Evolutionary conservation across 257 asterid genomes (phyloP), one percentile per base, ranked within the genome.

Genomic region (Solanum peruvianum): DNA sequence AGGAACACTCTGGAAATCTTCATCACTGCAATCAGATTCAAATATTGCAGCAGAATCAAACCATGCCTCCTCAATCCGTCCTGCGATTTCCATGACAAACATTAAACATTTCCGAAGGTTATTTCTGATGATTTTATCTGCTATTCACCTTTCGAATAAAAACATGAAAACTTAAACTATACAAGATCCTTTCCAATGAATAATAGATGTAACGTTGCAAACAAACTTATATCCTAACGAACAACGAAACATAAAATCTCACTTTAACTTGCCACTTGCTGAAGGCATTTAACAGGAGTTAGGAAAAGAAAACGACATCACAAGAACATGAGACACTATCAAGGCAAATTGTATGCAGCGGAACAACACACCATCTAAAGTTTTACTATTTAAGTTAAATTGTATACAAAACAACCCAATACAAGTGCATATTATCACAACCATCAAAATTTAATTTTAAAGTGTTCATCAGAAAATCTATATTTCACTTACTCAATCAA

Each of bases 1-100:
- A 4, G 99, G 94, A 62, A 94, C 91, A 84, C 99, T 96, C 85
- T 92, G 97, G 87, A 91, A 97, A 88, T 97, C 99, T 37, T 97
- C 98, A 37, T 95, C 98, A 31, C 98, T 96, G 89, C 95, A 94
- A 60, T 97, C 99, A 2, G 97, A 94, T 76, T 97, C 99, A 41
- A 97, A 95, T 64, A 89, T 87, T 60, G 93, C 91, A 83, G 94
- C 92, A 64, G 99, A 92, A 89, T 97, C 99, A 27, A 88, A 96
- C 99, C 99, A 97, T 7, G 98, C 92, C 93, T 96, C 99, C 80
- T 97, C 99, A 39, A 66, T 88, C 64, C 90, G 92, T 80, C 97
- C 99, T 96, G 93, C 49, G 64, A 88, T 42, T 75, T 44, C 0
- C 82, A 69, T 69, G 27, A 85, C 72, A 4, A 42, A 39, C 64